Percentiles rank a stretch among this genome's conserved stretches.
These are phyloP conservation scores for Schizophyllum amplum DNA, from an alignment of 1,284 basidiomycete genomes.

Conservation along the genomic window DNA sequence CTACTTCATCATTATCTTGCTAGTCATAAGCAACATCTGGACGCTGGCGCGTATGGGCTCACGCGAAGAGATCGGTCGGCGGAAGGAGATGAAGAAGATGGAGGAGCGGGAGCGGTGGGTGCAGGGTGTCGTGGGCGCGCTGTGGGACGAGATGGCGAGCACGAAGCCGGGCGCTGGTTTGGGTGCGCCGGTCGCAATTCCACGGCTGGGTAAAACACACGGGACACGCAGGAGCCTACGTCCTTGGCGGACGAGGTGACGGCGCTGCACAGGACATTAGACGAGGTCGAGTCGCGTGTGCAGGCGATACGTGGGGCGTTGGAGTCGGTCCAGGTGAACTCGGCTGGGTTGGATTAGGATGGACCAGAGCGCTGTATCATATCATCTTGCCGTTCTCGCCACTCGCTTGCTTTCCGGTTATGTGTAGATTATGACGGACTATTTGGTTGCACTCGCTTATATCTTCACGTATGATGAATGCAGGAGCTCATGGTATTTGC, in stretches of 20 bases:
- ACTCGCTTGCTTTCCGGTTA: no score
- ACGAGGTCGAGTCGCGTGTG: background rate
- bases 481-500: background rate
- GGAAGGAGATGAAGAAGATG: conserved; percentile 45
- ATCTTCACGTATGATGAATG: no score
- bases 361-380: background rate
- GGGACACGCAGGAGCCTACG: conserved; percentile 5
- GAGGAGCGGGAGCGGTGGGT: conserved; percentile 71
- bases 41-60: conserved; percentile 52
- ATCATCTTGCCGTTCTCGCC: background rate
- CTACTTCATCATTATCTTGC: conserved; percentile 59
- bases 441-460: background rate
- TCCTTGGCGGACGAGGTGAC: conserved; percentile 8
- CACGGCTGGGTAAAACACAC: conserved; percentile 4
- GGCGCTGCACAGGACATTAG: background rate
- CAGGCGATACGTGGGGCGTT: background rate
- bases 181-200: background rate
- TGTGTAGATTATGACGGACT: no score
- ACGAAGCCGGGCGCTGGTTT: background rate
- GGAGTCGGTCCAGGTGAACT: background rate
- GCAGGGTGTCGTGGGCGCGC: conserved; percentile 54
- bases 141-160: conserved; percentile 61
- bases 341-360: background rate
- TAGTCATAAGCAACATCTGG: conserved; percentile 75
- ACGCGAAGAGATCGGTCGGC: conserved; percentile 44